Conservation (phyloP, 805 yeast species). For the Candida koratica region DNA sequence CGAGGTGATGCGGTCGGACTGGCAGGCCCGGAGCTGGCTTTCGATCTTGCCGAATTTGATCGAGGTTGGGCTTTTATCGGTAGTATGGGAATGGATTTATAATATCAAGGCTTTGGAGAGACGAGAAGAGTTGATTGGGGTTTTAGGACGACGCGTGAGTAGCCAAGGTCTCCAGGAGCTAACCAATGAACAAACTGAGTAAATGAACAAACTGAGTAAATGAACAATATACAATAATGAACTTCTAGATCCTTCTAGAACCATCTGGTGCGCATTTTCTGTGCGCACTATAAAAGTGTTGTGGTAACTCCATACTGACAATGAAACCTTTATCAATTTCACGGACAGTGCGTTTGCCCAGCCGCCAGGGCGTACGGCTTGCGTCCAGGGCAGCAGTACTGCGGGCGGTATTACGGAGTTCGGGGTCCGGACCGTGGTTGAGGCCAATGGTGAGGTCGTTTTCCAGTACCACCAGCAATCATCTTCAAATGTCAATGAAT, state of each 20-base stretch:
- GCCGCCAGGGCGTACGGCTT: too few species aligned
- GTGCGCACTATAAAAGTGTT: too few species aligned
- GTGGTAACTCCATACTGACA: too few species aligned
- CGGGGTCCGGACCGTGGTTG: too few species aligned
- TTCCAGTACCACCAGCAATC: slow-evolving; percentile 16
- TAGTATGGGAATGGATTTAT: slow-evolving; percentile 66
- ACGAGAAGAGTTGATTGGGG: slow-evolving; percentile 49
- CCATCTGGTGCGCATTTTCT: neutral
- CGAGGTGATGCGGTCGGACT: slow-evolving; percentile 24
- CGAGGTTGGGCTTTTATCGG: slow-evolving; percentile 47
- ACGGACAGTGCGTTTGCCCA: too few species aligned
- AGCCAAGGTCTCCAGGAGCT: too few species aligned
- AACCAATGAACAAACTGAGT: too few species aligned
- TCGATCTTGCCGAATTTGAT: slow-evolving; percentile 40
- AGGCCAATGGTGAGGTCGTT: slow-evolving; percentile 17
- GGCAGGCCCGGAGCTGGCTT: slow-evolving; percentile 49
- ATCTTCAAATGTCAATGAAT: slow-evolving; percentile 40
- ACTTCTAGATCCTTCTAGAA: neutral
- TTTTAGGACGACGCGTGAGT: slow-evolving; percentile 58
- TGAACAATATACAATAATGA: too few species aligned
- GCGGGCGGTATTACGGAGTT: too few species aligned
- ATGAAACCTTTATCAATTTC: too few species aligned
- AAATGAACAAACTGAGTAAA: too few species aligned
- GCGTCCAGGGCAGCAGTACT: too few species aligned
- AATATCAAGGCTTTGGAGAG: slow-evolving; percentile 50